Evolutionary conservation across 2,329 filamentous ascomycete genomes (phyloP).

Genomic region (Penicillium sp.): DNA sequence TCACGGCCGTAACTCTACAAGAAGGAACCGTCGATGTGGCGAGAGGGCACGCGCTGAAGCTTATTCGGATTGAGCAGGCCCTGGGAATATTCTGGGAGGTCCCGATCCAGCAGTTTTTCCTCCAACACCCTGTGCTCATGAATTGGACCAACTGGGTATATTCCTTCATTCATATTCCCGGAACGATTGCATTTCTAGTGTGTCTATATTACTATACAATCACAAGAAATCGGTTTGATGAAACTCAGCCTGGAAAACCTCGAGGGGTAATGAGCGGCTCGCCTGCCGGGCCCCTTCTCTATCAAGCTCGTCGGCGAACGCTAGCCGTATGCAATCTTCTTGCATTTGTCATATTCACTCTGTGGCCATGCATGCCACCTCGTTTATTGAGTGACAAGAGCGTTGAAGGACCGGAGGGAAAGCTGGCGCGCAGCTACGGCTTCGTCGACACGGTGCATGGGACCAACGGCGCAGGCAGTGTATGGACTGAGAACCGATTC

Average conservation of each 20-base stretch:
- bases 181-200: slow-evolving; percentile 72
- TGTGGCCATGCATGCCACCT: slow-evolving; percentile 67
- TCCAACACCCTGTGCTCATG: slow-evolving; percentile 61
- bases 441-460: slow-evolving; percentile 66
- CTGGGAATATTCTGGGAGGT: slow-evolving; percentile 70
- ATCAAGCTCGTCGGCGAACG: slow-evolving; percentile 60
- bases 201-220: slow-evolving; percentile 74
- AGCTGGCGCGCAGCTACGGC: slow-evolving; percentile 63
- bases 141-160: slow-evolving; percentile 74
- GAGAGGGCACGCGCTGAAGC: slow-evolving; percentile 68
- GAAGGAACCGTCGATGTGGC: slow-evolving; percentile 72
- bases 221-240: slow-evolving; percentile 58
- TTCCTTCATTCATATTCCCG: slow-evolving; percentile 79
- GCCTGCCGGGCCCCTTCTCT: slow-evolving; percentile 57
- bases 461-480: slow-evolving; percentile 64
- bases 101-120: slow-evolving; percentile 63
- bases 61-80: slow-evolving; percentile 69
- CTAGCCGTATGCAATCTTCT: slow-evolving; percentile 64
- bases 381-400: slow-evolving; percentile 59
- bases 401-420: slow-evolving; percentile 61
- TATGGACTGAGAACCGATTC: slow-evolving; percentile 75
- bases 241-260: slow-evolving; percentile 45
- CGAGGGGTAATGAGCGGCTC: slow-evolving; percentile 43
- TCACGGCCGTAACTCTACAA: slow-evolving; percentile 71
- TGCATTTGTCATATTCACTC: slow-evolving; percentile 63